Percentiles rank a stretch among this genome's conserved stretches.
These are phyloP conservation scores for Microcyclospora pomicola DNA, from an alignment of 2,329 filamentous ascomycete genomes.

Conservation along the genomic window DNA sequence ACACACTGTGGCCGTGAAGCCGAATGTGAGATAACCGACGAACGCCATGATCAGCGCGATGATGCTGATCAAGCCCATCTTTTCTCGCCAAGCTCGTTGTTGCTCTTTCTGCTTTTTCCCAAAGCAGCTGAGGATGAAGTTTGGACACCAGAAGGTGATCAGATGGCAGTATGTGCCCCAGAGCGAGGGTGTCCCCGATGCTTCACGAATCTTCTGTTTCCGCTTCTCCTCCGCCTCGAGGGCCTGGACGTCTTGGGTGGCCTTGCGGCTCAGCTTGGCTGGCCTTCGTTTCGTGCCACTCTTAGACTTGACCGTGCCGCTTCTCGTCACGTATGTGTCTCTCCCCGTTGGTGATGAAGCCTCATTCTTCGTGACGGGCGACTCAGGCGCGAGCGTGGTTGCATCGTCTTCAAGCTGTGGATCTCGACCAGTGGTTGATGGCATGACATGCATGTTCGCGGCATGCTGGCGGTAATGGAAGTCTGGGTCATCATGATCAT, in stretches of 20 bases:
- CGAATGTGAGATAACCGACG: slow-evolving; percentile 92
- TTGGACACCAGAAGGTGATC: slow-evolving; percentile 87
- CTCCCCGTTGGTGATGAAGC: slow-evolving; percentile 19
- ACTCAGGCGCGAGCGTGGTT: slow-evolving; percentile 45
- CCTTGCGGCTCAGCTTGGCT: slow-evolving; percentile 41
- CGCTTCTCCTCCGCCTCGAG: slow-evolving; percentile 40
- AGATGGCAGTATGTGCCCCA: slow-evolving; percentile 95
- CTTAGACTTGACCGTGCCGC: slow-evolving; percentile 13
- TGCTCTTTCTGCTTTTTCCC: slow-evolving; percentile 76
- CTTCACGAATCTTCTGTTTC: slow-evolving; percentile 43
- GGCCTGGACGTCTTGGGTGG: slow-evolving; percentile 44
- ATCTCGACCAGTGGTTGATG: slow-evolving; percentile 86
- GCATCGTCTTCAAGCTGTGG: slow-evolving; percentile 57
- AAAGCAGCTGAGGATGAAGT: slow-evolving; percentile 70
- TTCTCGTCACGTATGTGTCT: neutral
- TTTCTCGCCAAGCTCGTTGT: slow-evolving; percentile 89
- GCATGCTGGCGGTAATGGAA: slow-evolving; percentile 95
- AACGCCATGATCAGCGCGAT: slow-evolving; percentile 76
- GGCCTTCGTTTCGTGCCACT: slow-evolving; percentile 19
- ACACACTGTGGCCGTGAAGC: slow-evolving; percentile 84
- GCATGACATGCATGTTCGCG: slow-evolving; percentile 76
- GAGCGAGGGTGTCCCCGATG: slow-evolving; percentile 64
- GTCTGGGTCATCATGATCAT: slow-evolving; percentile 79
- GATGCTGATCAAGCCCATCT: slow-evolving; percentile 91
- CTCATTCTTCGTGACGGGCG: slow-evolving; percentile 23